These are phyloP conservation scores for Zarea fungicola DNA, from an alignment of 2,329 filamentous ascomycete species.

Conservation along the genomic window DNA sequence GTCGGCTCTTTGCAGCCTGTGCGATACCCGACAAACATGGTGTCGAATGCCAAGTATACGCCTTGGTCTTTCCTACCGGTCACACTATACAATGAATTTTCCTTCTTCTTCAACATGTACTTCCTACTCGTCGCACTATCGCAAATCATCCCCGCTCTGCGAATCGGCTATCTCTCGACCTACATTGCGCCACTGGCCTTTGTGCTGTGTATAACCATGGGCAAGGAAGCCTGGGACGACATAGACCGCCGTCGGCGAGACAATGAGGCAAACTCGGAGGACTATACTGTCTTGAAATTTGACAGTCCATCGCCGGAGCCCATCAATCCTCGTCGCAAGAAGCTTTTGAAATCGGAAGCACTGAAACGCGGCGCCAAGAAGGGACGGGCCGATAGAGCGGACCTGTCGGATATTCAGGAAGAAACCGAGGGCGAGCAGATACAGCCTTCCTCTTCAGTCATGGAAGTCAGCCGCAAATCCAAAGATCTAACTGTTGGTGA, in stretches of 20 bases:
- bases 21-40: slow-evolving; percentile 81
- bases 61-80: slow-evolving; percentile 88
- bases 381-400: slow-evolving; percentile 25
- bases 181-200: slow-evolving; percentile 91
- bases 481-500: slow-evolving; percentile 90
- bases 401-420: slow-evolving; percentile 61
- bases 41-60: slow-evolving; percentile 98
- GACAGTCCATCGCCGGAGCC: slow-evolving; percentile 45
- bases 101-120: slow-evolving; percentile 99
- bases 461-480: slow-evolving; percentile 74
- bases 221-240: slow-evolving; percentile 94
- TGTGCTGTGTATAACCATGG: slow-evolving; percentile 85
- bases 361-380: slow-evolving; percentile 27
- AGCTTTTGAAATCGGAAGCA: slow-evolving; percentile 40
- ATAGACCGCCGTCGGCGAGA: slow-evolving; percentile 81
- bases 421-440: slow-evolving; percentile 55
- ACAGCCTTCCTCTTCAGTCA: slow-evolving; percentile 46
- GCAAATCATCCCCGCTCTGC: slow-evolving; percentile 80
- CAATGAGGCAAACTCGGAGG: slow-evolving; percentile 89
- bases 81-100: slow-evolving; percentile 97
- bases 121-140: slow-evolving; percentile 93
- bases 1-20: slow-evolving; percentile 69
- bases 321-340: slow-evolving; percentile 33
- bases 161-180: slow-evolving; percentile 91
- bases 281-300: slow-evolving; percentile 73